A percentile compares a stretch with the other conserved stretches of the same genome.
Evolutionary conservation across 2,329 filamentous ascomycete genomes (phyloP).

Genomic region (Eurotiales sp.): DNA sequence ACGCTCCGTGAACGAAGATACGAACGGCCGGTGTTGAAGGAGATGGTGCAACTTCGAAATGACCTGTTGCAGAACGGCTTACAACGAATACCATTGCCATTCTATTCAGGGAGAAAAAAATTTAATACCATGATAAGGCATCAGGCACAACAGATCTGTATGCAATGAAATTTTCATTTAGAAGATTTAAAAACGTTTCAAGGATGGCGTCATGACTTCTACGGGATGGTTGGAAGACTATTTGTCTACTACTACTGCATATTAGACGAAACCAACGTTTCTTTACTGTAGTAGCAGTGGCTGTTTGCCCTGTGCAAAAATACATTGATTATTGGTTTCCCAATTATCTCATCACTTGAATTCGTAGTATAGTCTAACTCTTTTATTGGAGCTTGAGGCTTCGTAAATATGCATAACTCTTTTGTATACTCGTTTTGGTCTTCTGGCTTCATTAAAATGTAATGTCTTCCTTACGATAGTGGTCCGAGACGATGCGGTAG

Average conservation of each 20-base stretch:
- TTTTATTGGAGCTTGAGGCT: neutral
- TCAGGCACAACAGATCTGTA: slow-evolving; percentile 11
- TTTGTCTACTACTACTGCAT: slow-evolving; percentile 5
- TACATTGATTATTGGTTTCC: slow-evolving; percentile 6
- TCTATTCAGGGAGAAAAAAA: slow-evolving; percentile 2
- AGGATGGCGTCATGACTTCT: slow-evolving; percentile 16
- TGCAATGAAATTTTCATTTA: slow-evolving; percentile 15
- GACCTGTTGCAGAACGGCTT: neutral
- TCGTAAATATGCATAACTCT: no score
- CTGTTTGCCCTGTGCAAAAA: slow-evolving; percentile 4
- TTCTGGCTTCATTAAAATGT: slow-evolving; percentile 35
- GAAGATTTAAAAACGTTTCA: slow-evolving; percentile 14
- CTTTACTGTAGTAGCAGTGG: slow-evolving; percentile 11
- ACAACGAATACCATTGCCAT: neutral
- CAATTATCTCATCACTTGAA: neutral
- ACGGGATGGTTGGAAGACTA: slow-evolving; percentile 9
- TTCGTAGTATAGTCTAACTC: neutral
- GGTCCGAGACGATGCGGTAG: slow-evolving; percentile 62
- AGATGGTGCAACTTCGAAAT: slow-evolving; percentile 3
- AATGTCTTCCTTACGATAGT: slow-evolving; percentile 62
- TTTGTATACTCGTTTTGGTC: slow-evolving; percentile 6
- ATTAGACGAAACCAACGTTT: slow-evolving; percentile 8
- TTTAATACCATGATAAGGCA: slow-evolving; percentile 10
- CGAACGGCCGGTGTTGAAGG: neutral
- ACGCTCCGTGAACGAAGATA: slow-evolving; percentile 1